Conservation (phyloP, 192 early-diverging fungal species). For the Dispira parvispora region DNA sequence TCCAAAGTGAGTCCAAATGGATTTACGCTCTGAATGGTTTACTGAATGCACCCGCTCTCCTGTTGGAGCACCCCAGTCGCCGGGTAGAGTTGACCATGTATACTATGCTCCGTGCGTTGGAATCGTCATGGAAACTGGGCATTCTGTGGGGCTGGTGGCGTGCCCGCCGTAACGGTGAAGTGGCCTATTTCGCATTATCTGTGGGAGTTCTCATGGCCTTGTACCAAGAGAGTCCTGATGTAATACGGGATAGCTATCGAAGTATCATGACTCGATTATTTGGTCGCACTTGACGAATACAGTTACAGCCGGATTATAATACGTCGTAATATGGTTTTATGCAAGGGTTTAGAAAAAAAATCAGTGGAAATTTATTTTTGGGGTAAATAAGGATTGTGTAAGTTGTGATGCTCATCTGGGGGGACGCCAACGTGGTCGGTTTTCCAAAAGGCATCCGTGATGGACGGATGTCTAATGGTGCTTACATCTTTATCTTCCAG, state of each 20-base stretch:
- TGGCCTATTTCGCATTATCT: slow-evolving; percentile 46
- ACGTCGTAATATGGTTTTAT: too few relatives aligned
- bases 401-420: too few relatives aligned
- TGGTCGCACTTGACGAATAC: too few relatives aligned
- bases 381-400: too few relatives aligned
- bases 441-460: too few relatives aligned
- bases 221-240: slow-evolving; percentile 61
- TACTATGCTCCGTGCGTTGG: slow-evolving; percentile 61
- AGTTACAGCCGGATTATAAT: too few relatives aligned
- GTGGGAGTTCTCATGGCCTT: slow-evolving; percentile 67
- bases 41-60: slow-evolving; percentile 31
- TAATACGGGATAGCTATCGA: slow-evolving; percentile 55
- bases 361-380: too few relatives aligned
- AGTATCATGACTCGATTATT: slow-evolving; percentile 65
- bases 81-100: slow-evolving; percentile 72
- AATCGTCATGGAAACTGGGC: slow-evolving; percentile 47
- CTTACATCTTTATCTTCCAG: too few relatives aligned
- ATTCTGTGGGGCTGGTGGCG: slow-evolving; percentile 35
- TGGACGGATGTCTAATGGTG: too few relatives aligned
- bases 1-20: slow-evolving; percentile 25
- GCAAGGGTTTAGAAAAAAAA: too few relatives aligned
- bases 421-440: too few relatives aligned
- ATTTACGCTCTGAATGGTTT: slow-evolving; percentile 39
- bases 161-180: slow-evolving; percentile 51
- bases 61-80: slow-evolving; percentile 44